phyloP scores from a whole-genome alignment of 257 asterid species.

The Echites panduratus region DNA sequence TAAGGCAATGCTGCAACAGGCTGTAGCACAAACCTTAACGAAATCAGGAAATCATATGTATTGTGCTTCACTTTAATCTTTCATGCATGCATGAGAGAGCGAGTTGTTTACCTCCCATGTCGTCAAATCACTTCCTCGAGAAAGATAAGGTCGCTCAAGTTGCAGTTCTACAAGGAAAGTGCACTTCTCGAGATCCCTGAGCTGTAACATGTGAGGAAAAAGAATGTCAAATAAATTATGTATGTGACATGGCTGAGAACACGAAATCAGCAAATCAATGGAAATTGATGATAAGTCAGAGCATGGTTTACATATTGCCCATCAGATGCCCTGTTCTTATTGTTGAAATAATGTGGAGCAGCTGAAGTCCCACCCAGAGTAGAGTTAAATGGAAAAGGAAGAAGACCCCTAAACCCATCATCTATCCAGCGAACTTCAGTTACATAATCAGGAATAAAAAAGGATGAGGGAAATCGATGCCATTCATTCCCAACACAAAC shows the following conservation, averaged over 20 bases:
- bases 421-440: slow-evolving; percentile 85
- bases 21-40: slow-evolving; percentile 27
- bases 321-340: slow-evolving; percentile 86
- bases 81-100: background rate
- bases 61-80: too few relatives aligned
- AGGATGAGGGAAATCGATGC: slow-evolving; percentile 96
- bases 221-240: background rate
- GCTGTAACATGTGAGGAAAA: slow-evolving; percentile 39
- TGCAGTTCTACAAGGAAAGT: slow-evolving; percentile 82
- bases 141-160: slow-evolving; percentile 67
- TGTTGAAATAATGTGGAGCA: slow-evolving; percentile 83
- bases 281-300: slow-evolving; percentile 7
- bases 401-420: slow-evolving; percentile 96
- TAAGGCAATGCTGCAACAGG: slow-evolving; percentile 84
- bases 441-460: slow-evolving; percentile 75
- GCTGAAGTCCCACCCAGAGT: slow-evolving; percentile 92
- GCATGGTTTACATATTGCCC: slow-evolving; percentile 66
- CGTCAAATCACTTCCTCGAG: slow-evolving; percentile 80
- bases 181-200: slow-evolving; percentile 65
- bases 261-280: background rate
- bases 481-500: slow-evolving; percentile 95
- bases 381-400: slow-evolving; percentile 85
- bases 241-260: background rate
- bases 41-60: slow-evolving; percentile 11
- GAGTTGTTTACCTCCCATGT: slow-evolving; percentile 72